phyloP scores from a whole-genome alignment of 1,284 basidiomycete species.

The Caloboletus firmus region DNA sequence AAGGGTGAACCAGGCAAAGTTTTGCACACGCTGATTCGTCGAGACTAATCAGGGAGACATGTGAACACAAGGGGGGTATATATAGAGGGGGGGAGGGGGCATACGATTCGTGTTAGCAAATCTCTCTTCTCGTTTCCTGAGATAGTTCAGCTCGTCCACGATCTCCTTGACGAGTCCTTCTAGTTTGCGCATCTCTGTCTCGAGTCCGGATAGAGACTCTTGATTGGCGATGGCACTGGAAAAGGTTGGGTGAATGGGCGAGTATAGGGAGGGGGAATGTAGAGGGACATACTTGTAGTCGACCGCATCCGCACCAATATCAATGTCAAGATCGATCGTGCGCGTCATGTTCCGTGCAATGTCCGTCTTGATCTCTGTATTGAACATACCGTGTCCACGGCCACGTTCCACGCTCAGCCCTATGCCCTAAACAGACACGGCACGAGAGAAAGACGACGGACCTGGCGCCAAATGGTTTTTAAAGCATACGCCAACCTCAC shows the following conservation, averaged over 20 bases:
- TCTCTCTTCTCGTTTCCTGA: conserved; percentile 85
- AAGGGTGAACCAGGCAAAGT: conserved; percentile 89
- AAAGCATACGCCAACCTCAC: conserved; percentile 95
- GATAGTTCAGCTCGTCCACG: conserved; percentile 90
- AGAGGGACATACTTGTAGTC: conserved; percentile 85
- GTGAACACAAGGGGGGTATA: conserved; percentile 6
- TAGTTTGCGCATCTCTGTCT: conserved; percentile 97
- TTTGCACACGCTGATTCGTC: conserved; percentile 89
- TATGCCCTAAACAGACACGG: neutral
- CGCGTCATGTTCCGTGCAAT: conserved; percentile 48
- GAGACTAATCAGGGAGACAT: conserved; percentile 60
- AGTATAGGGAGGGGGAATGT: neutral
- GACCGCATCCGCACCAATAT: conserved; percentile 97
- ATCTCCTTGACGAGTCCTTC: conserved; percentile 95
- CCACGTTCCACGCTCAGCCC: neutral
- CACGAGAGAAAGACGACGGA: conserved; percentile 41
- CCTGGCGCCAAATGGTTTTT: conserved; percentile 75
- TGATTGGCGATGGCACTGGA: conserved; percentile 95
- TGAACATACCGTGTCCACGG: neutral
- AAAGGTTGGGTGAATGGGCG: neutral
- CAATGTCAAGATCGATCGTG: conserved; percentile 90
- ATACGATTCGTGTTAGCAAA: conserved; percentile 92
- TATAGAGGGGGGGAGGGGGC: conserved; percentile 32
- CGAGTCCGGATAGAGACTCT: conserved; percentile 92
- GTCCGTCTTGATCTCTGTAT: conserved; percentile 23